These are phyloP conservation scores for Paracorniculantispora psalliotae DNA, from an alignment of 2,329 filamentous ascomycete genomes.

Conservation along the genomic window DNA sequence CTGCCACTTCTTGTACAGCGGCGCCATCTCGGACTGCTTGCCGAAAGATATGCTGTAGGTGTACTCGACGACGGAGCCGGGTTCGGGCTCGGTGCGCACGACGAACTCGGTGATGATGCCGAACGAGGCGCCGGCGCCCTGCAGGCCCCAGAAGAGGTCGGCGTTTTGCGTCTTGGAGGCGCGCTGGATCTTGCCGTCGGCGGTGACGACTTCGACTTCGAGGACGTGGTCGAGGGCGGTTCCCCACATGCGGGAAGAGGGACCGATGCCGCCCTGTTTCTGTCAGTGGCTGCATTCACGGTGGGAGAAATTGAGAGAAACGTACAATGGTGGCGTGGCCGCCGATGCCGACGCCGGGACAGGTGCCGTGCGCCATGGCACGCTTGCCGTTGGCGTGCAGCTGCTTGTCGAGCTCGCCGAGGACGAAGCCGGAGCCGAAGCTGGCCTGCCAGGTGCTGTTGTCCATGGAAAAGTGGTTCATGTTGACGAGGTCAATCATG, in stretches of 20 bases:
- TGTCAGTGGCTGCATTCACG: background rate
- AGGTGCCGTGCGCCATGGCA: conserved; percentile 57
- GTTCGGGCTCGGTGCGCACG: conserved; percentile 51
- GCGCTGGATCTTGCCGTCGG: conserved; percentile 45
- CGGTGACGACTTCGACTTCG: conserved; percentile 52
- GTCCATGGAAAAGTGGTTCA: conserved; percentile 51
- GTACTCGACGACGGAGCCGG: conserved; percentile 53
- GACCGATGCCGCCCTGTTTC: conserved; percentile 47
- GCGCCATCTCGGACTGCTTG: conserved; percentile 41
- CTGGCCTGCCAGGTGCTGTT: conserved; percentile 47
- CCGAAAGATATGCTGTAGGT: conserved; percentile 50
- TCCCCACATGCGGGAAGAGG: conserved; percentile 57
- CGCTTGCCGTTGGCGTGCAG: conserved; percentile 48
- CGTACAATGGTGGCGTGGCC: conserved; percentile 53
- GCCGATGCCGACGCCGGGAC: conserved; percentile 54
- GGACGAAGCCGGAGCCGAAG: conserved; percentile 48
- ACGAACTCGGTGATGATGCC: conserved; percentile 55
- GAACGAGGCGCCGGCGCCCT: conserved; percentile 52
- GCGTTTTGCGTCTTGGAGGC: conserved; percentile 43
- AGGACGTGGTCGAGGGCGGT: conserved; percentile 50
- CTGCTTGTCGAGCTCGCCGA: conserved; percentile 46
- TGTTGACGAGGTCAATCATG: conserved; percentile 49
- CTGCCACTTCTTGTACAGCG: conserved; percentile 55
- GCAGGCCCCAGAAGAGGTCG: conserved; percentile 53
- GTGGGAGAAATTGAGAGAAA: background rate